Conservation (phyloP, 306 rosid species). For the Urtica urens region DNA sequence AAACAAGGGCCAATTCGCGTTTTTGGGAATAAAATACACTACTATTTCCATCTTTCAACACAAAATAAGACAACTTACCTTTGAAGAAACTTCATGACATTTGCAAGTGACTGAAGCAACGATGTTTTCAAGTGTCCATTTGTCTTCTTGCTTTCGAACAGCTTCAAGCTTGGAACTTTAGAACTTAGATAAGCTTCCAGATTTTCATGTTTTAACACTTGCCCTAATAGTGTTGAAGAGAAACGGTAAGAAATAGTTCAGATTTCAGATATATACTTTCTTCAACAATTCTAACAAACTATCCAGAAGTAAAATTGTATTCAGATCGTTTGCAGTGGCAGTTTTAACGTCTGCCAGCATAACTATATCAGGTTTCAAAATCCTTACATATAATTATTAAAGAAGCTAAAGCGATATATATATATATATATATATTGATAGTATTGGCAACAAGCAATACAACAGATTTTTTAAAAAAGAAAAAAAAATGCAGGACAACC, state of each 20-base stretch:
- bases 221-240: constrained; percentile 37
- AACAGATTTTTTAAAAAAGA: background rate
- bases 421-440: background rate
- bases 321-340: background rate
- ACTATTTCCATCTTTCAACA: constrained; percentile 1
- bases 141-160: constrained; percentile 28
- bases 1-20: background rate
- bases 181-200: constrained; percentile 53
- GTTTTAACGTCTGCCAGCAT: background rate
- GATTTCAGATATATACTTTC: background rate
- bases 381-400: too few relatives aligned
- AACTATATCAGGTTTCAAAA: too few relatives aligned
- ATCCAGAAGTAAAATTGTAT: background rate
- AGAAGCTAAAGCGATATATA: too few relatives aligned
- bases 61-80: constrained; percentile 43
- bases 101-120: constrained; percentile 42
- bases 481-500: background rate
- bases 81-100: constrained; percentile 51
- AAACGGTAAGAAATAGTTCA: constrained; percentile 12
- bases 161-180: constrained; percentile 74
- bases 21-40: background rate
- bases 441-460: background rate
- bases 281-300: background rate
- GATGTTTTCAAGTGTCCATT: constrained; percentile 58
- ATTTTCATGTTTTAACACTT: constrained; percentile 76